Evolutionary conservation across 2,329 filamentous ascomycete genomes (phyloP), one percentile per base, ranked within the genome.

Genomic region (Capronia coronata): DNA sequence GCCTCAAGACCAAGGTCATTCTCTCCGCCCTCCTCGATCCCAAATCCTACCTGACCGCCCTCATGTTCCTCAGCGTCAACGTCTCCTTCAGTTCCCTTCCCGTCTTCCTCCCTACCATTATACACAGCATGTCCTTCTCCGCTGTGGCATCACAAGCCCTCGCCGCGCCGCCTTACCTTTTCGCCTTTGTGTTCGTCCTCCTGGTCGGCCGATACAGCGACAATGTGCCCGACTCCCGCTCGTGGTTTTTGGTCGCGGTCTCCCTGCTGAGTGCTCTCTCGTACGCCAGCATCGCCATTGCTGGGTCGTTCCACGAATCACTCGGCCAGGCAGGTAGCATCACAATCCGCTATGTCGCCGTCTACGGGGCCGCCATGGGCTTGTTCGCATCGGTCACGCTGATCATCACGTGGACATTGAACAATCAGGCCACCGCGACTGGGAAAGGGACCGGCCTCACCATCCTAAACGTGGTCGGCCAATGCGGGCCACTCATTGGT

Each of bases 31-130:
- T 61, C 14, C 46, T 41, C 29, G 84, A 88, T 66, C 83, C 84
- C 0, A 82, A 82, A 57, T 79, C 79, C 49, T 91, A 87, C 70
- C 73, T 91, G 35, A 86, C 86, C 3, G 84, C 87, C 21, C 68
- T 79, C 59, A 94, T 94, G 79, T 87, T 94, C 73, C 89, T 94
- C 72, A 80, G 84, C 66, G 82, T 85, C 63, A 94, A 95, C 67
- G 84, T 94, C 65, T 85, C 88, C 10, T 95, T 94, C 71, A 83
- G 82, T 62, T 91, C 86, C 18, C 81, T 94, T 64, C 89, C 89
- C 2, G 86, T 93, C 42, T 94, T 94, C 64, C 76, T 94, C 2
- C 88, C 88, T 29, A 88, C 85, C 19, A 87, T 94, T 55, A 76
- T 94, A 40, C 40, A 42, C 53, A 73, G 70, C 52, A 82, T 94